Percentiles rank a stretch among this genome's conserved stretches.
phyloP scores from a whole-genome alignment of 176 grass and related monocot species.

The Leersia perrieri region DNA sequence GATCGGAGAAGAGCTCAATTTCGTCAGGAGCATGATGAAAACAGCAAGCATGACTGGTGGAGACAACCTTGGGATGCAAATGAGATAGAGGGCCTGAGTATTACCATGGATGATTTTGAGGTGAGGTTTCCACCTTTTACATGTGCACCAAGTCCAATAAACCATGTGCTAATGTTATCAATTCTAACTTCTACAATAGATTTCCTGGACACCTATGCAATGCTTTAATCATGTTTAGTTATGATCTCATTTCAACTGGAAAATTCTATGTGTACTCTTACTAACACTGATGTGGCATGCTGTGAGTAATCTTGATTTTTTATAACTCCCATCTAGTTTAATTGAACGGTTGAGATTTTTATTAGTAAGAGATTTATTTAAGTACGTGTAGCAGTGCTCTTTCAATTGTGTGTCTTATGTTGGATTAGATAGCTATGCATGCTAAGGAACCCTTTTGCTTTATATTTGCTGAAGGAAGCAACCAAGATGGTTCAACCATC shows the following conservation, averaged over 20 bases:
- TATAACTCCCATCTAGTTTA: too few species aligned
- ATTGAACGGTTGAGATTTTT: too few species aligned
- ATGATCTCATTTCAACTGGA: neutral
- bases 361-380: too few species aligned
- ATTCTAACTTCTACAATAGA: neutral
- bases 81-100: slow-evolving; percentile 72
- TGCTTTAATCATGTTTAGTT: neutral
- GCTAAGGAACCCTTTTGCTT: neutral
- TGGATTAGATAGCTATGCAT: slow-evolving; percentile 7
- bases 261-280: too few species aligned
- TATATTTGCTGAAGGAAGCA: slow-evolving; percentile 57
- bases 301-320: too few species aligned
- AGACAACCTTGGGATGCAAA: slow-evolving; percentile 62
- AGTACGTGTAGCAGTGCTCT: too few species aligned
- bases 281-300: too few species aligned
- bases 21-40: slow-evolving; percentile 16
- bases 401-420: neutral
- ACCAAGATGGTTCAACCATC: slow-evolving; percentile 91
- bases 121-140: slow-evolving; percentile 40
- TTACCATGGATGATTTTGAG: slow-evolving; percentile 86
- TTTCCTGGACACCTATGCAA: neutral
- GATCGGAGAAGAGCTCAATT: slow-evolving; percentile 53
- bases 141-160: neutral
- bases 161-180: neutral
- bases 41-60: slow-evolving; percentile 71